Evolutionary conservation across 2,329 filamentous ascomycete genomes (phyloP).

Genomic region (Colletotrichum camelliae): DNA sequence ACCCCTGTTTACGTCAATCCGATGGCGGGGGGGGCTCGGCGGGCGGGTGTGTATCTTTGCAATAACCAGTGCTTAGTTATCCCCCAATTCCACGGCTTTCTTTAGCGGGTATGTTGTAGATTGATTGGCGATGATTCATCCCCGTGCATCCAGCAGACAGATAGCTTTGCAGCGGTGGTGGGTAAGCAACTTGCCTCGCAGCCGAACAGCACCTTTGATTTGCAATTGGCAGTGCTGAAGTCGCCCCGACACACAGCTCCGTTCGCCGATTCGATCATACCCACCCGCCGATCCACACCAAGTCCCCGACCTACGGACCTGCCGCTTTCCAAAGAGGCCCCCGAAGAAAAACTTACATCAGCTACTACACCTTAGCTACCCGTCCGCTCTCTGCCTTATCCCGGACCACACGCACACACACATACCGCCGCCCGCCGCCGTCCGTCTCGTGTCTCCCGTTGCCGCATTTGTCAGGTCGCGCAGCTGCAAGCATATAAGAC

Average conservation of each 20-base stretch:
- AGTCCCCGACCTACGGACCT: not conserved
- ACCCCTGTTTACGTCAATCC: not conserved
- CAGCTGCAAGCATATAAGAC: constrained; percentile 14
- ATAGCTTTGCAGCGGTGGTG: not conserved
- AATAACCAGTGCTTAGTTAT: constrained; percentile 14
- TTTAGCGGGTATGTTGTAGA: not conserved
- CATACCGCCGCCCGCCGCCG: not conserved
- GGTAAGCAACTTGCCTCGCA: not conserved
- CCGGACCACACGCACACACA: not conserved
- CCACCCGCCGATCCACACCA: not conserved
- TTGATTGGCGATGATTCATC: constrained; percentile 20
- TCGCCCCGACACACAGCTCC: not conserved
- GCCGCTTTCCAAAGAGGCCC: not conserved
- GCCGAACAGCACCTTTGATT: not conserved
- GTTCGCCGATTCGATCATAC: constrained; percentile 2
- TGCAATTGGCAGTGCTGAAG: not conserved
- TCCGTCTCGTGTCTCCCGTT: not conserved
- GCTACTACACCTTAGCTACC: not conserved
- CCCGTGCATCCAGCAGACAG: not conserved
- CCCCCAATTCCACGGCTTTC: constrained; percentile 3
- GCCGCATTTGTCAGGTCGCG: constrained; percentile 18
- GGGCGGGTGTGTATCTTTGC: not conserved
- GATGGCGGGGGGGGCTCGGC: not conserved
- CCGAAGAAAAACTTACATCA: not conserved
- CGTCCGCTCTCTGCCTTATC: not conserved